These are phyloP conservation scores for Trichocomaceae sp. DNA, from an alignment of 2,329 filamentous ascomycete species.

Conservation along the genomic window DNA sequence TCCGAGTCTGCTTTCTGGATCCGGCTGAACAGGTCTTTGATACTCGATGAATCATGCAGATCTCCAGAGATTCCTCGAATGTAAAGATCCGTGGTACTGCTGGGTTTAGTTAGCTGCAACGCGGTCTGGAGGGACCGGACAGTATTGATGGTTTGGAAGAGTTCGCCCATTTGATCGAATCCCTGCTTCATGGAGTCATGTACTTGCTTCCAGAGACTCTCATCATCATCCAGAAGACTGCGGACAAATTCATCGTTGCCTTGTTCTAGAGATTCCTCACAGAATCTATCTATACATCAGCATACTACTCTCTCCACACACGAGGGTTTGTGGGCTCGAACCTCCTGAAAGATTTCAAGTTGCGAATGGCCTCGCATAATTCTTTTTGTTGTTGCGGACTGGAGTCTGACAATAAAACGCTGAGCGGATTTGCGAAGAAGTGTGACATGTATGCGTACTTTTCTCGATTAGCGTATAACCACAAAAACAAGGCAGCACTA, in stretches of 20 bases:
- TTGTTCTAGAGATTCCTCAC: conserved; percentile 38
- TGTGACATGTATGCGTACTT: conserved; percentile 59
- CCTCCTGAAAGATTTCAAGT: conserved; percentile 50
- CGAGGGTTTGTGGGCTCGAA: conserved; percentile 18
- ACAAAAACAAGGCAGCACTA: not conserved
- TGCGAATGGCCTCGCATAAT: conserved; percentile 51
- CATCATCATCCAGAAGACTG: conserved; percentile 45
- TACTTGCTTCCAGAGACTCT: conserved; percentile 40
- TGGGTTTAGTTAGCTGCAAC: conserved; percentile 25
- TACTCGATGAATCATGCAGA: conserved; percentile 43
- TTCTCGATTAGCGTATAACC: not conserved
- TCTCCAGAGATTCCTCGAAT: conserved; percentile 45
- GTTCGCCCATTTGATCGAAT: conserved; percentile 33
- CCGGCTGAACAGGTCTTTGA: conserved; percentile 48
- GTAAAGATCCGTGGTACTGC: conserved; percentile 31
- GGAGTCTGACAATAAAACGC: conserved; percentile 41
- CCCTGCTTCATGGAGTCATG: conserved; percentile 33
- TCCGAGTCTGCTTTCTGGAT: conserved; percentile 50
- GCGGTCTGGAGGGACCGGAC: conserved; percentile 24
- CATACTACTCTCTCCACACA: not conserved
- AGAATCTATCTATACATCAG: conserved; percentile 25
- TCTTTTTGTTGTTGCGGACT: conserved; percentile 27
- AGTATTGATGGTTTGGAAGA: conserved; percentile 29
- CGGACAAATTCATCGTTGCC: conserved; percentile 32
- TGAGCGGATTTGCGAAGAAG: conserved; percentile 56